These are phyloP conservation scores for Wickerhamomyces pijperi DNA, from an alignment of 805 yeast genomes.

Conservation along the genomic window DNA sequence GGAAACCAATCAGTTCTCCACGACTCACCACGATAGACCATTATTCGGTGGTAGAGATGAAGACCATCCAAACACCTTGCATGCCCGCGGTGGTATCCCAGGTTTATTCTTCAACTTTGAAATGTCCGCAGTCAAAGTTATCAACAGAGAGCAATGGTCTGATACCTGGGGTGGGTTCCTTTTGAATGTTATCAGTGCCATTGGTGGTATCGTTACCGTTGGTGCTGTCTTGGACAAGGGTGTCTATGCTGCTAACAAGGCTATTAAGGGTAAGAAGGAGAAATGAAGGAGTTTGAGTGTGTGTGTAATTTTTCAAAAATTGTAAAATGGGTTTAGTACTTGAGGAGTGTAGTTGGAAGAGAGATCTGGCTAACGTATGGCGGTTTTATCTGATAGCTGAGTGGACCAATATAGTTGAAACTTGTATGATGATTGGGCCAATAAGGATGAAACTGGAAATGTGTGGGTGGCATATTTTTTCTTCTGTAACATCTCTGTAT, in stretches of 20 bases:
- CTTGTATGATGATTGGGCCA: no score
- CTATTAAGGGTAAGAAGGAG: constrained; percentile 57
- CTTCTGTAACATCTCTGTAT: no score
- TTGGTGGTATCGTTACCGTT: constrained; percentile 89
- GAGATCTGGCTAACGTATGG: no score
- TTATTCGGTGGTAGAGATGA: constrained; percentile 77
- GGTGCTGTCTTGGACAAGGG: constrained; percentile 84
- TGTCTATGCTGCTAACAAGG: constrained; percentile 81
- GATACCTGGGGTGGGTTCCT: constrained; percentile 78
- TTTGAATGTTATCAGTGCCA: constrained; percentile 72
- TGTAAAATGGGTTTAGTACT: no score
- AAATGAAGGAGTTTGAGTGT: no score
- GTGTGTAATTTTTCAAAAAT: no score
- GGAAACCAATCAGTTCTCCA: constrained; percentile 86
- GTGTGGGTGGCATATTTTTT: no score
- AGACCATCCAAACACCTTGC: constrained; percentile 82
- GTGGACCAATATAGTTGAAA: no score
- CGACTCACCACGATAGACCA: constrained; percentile 81
- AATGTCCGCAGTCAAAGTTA: constrained; percentile 85
- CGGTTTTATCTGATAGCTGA: no score
- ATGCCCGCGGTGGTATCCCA: constrained; percentile 80
- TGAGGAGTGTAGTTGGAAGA: no score
- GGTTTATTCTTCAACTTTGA: constrained; percentile 84
- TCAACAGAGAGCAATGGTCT: constrained; percentile 58
- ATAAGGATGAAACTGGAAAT: no score